These are phyloP conservation scores for Glycine soja DNA, from an alignment of 306 rosid genomes.

Conservation along the genomic window DNA sequence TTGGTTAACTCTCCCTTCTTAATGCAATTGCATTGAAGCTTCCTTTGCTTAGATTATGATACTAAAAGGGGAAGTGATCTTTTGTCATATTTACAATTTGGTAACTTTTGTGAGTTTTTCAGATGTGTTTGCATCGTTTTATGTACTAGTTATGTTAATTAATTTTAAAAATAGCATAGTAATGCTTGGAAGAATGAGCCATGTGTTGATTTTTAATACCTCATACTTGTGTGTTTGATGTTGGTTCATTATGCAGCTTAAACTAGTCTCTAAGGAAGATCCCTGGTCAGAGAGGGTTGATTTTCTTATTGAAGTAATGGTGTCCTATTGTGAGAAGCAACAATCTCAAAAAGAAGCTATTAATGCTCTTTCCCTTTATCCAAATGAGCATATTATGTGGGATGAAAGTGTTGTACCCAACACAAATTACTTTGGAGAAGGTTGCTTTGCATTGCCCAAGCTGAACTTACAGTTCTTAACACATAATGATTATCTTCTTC, in stretches of 20 bases:
- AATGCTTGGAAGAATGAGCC: slow-evolving; percentile 33
- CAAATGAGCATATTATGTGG: slow-evolving; percentile 98
- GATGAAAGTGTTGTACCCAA: slow-evolving; percentile 99
- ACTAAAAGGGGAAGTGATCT: slow-evolving; percentile 20
- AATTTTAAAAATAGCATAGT: slow-evolving; percentile 23
- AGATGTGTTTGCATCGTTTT: background rate
- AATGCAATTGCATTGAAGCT: background rate
- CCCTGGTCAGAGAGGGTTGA: slow-evolving; percentile 95
- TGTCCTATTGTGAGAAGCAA: slow-evolving; percentile 94
- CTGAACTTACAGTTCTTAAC: slow-evolving; percentile 93
- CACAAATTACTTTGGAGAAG: slow-evolving; percentile 97
- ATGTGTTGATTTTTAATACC: slow-evolving; percentile 32
- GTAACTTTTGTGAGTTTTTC: slow-evolving; percentile 12
- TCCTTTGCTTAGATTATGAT: background rate
- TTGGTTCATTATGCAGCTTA: slow-evolving; percentile 70
- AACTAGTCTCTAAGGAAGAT: slow-evolving; percentile 82
- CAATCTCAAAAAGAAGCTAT: slow-evolving; percentile 97
- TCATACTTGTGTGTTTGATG: slow-evolving; percentile 30
- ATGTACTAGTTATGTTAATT: slow-evolving; percentile 25
- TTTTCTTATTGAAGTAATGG: slow-evolving; percentile 94
- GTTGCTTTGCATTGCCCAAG: slow-evolving; percentile 98
- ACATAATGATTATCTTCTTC: slow-evolving; percentile 94
- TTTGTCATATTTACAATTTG: slow-evolving; percentile 7
- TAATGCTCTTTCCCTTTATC: slow-evolving; percentile 97
- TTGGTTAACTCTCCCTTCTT: slow-evolving; percentile 13